These are phyloP conservation scores for Xanthoparmelia taractica DNA, from an alignment of 495 filamentous ascomycete genomes.

Conservation along the genomic window DNA sequence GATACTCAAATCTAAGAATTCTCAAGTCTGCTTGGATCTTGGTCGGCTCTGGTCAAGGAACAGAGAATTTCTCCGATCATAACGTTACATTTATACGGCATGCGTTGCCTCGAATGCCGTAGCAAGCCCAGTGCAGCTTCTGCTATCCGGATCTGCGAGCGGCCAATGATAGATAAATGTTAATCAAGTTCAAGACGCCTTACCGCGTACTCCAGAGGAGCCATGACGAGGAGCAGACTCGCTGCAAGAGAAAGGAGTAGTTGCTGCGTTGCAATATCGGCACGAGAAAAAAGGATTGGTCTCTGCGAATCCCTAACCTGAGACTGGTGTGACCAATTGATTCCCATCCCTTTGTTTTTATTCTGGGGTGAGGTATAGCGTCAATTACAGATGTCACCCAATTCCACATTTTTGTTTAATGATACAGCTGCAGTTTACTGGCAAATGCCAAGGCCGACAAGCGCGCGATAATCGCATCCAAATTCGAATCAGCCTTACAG, in stretches of 20 bases:
- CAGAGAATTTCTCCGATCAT: background rate
- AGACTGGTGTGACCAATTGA: background rate
- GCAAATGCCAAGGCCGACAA: slow-evolving; percentile 2
- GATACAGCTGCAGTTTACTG: background rate
- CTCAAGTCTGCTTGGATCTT: background rate
- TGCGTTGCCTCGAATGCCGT: background rate
- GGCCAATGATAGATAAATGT: background rate
- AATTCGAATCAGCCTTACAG: background rate
- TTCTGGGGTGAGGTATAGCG: background rate
- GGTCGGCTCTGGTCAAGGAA: background rate
- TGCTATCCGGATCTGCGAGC: background rate
- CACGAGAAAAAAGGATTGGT: background rate
- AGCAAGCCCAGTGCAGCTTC: background rate
- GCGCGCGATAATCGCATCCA: background rate
- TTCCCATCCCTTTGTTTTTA: background rate
- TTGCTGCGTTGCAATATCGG: background rate
- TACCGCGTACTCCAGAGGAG: background rate
- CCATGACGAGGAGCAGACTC: background rate
- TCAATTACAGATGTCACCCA: background rate
- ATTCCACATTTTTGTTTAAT: background rate
- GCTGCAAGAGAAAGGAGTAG: background rate
- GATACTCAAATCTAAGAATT: too few relatives aligned
- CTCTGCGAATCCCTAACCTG: background rate
- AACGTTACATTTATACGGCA: background rate
- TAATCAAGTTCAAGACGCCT: background rate